Conservation (phyloP, 176 grass and related monocot species). For the maize (Zea mays) region DNA sequence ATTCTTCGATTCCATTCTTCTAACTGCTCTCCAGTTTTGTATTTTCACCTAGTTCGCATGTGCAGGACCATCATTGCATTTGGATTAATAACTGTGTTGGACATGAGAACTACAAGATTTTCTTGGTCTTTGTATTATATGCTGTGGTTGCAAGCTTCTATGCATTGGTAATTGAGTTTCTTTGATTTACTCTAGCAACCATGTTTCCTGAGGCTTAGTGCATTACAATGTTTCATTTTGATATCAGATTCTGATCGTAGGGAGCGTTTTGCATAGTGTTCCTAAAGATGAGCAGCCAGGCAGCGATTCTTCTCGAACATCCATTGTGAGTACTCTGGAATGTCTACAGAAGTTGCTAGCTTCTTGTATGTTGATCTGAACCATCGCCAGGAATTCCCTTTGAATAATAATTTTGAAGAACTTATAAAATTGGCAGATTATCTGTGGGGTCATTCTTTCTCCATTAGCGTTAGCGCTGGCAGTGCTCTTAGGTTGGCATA, state of each 20-base stretch:
- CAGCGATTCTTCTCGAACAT: conserved; percentile 80
- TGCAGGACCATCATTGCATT: conserved; percentile 93
- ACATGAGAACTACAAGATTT: conserved; percentile 91
- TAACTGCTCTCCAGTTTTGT: conserved; percentile 7
- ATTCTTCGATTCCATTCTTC: conserved; percentile 19
- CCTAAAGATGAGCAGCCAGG: conserved; percentile 62
- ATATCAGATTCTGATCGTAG: conserved; percentile 72
- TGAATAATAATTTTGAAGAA: conserved; percentile 22
- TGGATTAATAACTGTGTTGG: conserved; percentile 99
- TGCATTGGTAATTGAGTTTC: conserved; percentile 58
- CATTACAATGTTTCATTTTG: conserved; percentile 32
- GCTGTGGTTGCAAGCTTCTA: conserved; percentile 80
- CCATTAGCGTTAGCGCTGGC: conserved; percentile 73
- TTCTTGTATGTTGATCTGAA: conserved; percentile 28
- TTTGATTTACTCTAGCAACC: conserved; percentile 23
- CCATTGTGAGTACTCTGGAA: conserved; percentile 56
- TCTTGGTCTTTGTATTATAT: conserved; percentile 88
- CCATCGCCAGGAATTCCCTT: conserved; percentile 17
- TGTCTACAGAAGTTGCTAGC: conserved; percentile 17
- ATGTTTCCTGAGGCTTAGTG: neutral
- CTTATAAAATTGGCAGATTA: conserved; percentile 59
- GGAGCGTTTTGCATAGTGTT: conserved; percentile 54
- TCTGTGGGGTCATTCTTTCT: conserved; percentile 74
- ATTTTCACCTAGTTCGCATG: conserved; percentile 33
- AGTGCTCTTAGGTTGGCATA: conserved; percentile 83